Base-by-base conservation (phyloP, 2,329 filamentous ascomycete species). In the Fusarium verticillioides region DNA sequence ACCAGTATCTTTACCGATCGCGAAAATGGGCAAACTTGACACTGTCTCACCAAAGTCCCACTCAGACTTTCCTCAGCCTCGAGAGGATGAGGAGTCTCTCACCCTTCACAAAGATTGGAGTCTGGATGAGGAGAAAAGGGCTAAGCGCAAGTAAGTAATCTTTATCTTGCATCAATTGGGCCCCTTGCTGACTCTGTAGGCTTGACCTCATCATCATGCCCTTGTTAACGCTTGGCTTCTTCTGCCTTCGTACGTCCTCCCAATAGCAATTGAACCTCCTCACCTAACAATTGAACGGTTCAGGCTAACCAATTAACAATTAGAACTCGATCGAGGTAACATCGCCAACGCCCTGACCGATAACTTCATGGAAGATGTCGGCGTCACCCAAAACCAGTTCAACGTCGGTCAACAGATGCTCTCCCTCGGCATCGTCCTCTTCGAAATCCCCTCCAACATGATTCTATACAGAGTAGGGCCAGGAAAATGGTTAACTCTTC, bases 381-480 rank as follows among this genome's bases (percentile, higher is more conserved):
- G 82, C 21, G 84, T 89, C 68, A 83, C 82, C 6, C 86, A 86
- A 9, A 84, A 88, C 65, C 84, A 88, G 69, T 84, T 87, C 77
- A 88, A 88, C 53, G 78, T 87, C 37, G 87, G 87, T 8, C 83
- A 86, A 30, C 85, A 87, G 66, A 80, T 89, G 64, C 80, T 88
- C 2, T 87, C 85, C 0, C 80, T 86, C 3, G 85, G 85, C 21
- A 87, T 88, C 46, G 85, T 87, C 6, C 79, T 87, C 8, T 79
- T 80, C 58, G 82, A 86, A 66, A 82, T 82, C 32, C 81, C 81
- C 13, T 80, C 79, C 71, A 82, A 82, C 67, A 81, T 82, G 77
- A 77, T 81, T 15, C 70, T 82, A 5, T 80, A 81, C 63, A 72
- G 79, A 2, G 75, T 82, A 34, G 79, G 80, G 4, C 87, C 87